A percentile compares a stretch with the other conserved stretches of the same genome.
Evolutionary conservation across 768 basidiomycete genomes (phyloP).

Genomic region (Pholiota microspora): DNA sequence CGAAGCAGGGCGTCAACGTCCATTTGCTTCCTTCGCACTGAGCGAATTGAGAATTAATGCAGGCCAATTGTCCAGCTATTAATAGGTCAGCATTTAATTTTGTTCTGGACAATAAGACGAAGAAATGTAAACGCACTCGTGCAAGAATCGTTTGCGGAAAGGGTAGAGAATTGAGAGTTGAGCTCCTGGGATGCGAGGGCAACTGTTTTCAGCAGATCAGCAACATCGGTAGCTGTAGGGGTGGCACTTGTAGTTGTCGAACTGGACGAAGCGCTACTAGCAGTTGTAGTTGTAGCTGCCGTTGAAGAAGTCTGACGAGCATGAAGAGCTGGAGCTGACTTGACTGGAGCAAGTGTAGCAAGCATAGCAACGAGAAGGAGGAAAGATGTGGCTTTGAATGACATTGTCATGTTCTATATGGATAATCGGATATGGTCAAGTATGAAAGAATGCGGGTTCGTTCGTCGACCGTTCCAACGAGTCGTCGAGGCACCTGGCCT

Average conservation of each 20-base stretch:
- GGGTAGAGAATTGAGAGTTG: slow-evolving; percentile 43
- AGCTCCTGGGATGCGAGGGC: slow-evolving; percentile 48
- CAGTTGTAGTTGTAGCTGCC: neutral
- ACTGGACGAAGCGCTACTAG: too few species aligned
- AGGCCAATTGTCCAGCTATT: slow-evolving; percentile 36
- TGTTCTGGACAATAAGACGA: neutral
- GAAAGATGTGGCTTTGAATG: slow-evolving; percentile 12
- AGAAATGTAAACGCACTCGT: slow-evolving; percentile 18
- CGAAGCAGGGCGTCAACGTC: slow-evolving; percentile 31
- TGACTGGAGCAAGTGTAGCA: slow-evolving; percentile 28
- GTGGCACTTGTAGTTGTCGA: slow-evolving; percentile 6
- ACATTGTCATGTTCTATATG: slow-evolving; percentile 18
- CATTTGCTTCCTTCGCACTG: slow-evolving; percentile 43
- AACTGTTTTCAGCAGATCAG: slow-evolving; percentile 33
- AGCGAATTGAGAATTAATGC: slow-evolving; percentile 38
- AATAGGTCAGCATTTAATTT: neutral
- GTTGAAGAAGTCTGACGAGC: slow-evolving; percentile 22
- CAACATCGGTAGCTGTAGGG: slow-evolving; percentile 3
- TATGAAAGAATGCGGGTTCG: slow-evolving; percentile 16
- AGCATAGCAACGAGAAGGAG: slow-evolving; percentile 20
- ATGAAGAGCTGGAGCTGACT: slow-evolving; percentile 31
- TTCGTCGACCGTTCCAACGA: slow-evolving; percentile 10
- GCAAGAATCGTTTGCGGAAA: slow-evolving; percentile 47
- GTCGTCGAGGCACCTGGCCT: slow-evolving; percentile 27
- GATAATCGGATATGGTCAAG: neutral